phyloP scores from a whole-genome alignment of 257 asterid species.

The Przewalskia tangutica region DNA sequence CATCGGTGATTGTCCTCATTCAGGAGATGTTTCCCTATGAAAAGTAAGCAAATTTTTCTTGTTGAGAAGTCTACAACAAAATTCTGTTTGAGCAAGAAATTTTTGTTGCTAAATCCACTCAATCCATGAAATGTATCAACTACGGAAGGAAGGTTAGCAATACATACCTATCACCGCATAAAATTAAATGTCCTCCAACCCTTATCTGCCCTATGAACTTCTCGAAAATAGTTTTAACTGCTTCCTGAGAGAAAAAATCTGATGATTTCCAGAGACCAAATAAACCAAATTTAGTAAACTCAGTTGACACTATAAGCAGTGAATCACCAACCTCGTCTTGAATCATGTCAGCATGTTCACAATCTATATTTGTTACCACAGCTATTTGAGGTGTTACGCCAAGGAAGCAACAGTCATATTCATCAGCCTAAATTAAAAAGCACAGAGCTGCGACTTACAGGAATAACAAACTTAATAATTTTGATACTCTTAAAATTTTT shows the following conservation, averaged over 20 bases:
- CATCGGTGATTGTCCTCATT: neutral
- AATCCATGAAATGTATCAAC: neutral
- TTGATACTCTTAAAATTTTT: neutral
- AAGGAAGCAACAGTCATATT: constrained; percentile 36
- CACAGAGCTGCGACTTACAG: neutral
- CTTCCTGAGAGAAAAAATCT: constrained; percentile 15
- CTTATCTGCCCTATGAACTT: constrained; percentile 20
- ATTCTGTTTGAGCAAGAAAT: neutral
- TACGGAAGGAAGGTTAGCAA: neutral
- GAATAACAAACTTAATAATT: neutral
- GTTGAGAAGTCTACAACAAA: neutral
- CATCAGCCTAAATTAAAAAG: constrained; percentile 27
- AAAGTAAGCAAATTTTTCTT: neutral
- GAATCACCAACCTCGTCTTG: constrained; percentile 18
- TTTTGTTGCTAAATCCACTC: neutral
- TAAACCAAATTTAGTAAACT: neutral
- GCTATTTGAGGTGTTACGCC: constrained; percentile 26
- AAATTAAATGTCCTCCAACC: constrained; percentile 23
- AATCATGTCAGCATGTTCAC: constrained; percentile 37
- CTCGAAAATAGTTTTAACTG: constrained; percentile 19
- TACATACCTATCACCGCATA: constrained; percentile 28
- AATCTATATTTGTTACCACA: constrained; percentile 26
- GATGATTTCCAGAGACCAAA: constrained; percentile 1
- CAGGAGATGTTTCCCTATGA: neutral
- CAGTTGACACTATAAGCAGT: neutral